phyloP scores from a whole-genome alignment of 345 rosid species.

The Melastoma malabathricum region DNA sequence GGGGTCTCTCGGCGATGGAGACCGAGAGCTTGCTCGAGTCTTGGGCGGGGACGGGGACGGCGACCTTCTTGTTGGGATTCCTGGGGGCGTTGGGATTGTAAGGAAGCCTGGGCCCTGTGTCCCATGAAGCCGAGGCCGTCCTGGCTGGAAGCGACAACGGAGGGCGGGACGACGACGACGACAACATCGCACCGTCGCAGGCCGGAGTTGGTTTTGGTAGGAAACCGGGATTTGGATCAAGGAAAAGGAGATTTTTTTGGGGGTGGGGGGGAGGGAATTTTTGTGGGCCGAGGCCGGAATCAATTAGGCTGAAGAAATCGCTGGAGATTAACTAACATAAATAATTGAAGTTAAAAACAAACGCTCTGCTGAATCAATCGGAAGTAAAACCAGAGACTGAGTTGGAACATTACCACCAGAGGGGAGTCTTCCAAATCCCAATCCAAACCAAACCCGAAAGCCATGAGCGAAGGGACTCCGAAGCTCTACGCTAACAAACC shows the following conservation, averaged over 20 bases:
- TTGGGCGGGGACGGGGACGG: constrained; percentile 7
- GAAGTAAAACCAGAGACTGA: no score
- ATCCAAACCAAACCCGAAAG: neutral
- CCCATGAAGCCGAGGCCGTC: constrained; percentile 41
- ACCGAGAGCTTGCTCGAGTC: constrained; percentile 11
- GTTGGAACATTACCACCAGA: neutral
- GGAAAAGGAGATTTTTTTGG: no score
- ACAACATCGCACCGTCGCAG: neutral
- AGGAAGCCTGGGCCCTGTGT: constrained; percentile 43
- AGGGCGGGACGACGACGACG: no score
- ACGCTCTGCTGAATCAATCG: no score
- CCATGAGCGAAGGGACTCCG: constrained; percentile 36
- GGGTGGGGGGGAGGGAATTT: no score
- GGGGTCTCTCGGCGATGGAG: constrained; percentile 7
- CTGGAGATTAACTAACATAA: no score
- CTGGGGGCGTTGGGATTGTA: constrained; percentile 73
- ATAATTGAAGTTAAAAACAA: no score
- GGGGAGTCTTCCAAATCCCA: neutral
- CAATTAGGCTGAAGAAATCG: no score
- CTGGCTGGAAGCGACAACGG: no score
- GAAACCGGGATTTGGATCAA: no score
- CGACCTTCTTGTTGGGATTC: constrained; percentile 20
- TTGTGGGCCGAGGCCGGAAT: no score
- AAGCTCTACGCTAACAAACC: constrained; percentile 68
- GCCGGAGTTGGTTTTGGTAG: no score